These are phyloP conservation scores for Geotrichum aggregatum DNA, from an alignment of 1,139 yeast genomes.

Conservation along the genomic window DNA sequence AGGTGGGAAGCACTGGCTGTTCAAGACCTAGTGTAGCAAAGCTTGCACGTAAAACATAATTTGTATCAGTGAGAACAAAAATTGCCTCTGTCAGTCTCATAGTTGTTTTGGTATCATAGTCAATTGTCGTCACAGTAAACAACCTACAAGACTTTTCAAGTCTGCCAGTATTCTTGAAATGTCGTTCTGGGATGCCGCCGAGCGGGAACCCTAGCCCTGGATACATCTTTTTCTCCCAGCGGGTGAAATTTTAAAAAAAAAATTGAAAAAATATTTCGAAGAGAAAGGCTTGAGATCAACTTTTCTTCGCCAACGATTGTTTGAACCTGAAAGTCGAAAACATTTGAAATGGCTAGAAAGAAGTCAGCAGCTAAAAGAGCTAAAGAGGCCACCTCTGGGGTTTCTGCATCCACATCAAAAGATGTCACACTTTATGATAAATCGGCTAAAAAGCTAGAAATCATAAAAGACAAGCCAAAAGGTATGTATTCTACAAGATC, in stretches of 20 bases:
- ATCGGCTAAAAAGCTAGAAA: constrained; percentile 3
- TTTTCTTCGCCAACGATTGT: background rate
- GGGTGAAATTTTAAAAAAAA: background rate
- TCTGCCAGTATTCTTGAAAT: too few species aligned
- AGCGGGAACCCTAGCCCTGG: constrained; percentile 2
- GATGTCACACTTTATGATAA: constrained; percentile 19
- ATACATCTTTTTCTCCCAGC: background rate
- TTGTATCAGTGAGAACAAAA: too few species aligned
- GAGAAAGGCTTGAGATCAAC: background rate
- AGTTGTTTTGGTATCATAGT: too few species aligned
- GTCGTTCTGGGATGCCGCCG: too few species aligned
- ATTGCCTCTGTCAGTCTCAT: too few species aligned
- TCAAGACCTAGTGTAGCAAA: too few species aligned
- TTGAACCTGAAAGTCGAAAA: background rate
- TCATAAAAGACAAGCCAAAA: constrained; percentile 15
- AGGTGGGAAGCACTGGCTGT: too few species aligned
- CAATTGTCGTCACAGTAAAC: too few species aligned
- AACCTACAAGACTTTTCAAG: too few species aligned
- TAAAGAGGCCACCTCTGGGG: constrained; percentile 43
- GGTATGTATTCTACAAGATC: background rate
- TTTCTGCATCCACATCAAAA: background rate
- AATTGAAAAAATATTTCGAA: background rate
- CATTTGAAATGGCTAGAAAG: constrained; percentile 70
- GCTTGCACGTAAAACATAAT: too few species aligned
- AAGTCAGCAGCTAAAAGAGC: constrained; percentile 83